phyloP scores from a whole-genome alignment of 495 filamentous ascomycete species.

The Stereocaulon alpinum region DNA sequence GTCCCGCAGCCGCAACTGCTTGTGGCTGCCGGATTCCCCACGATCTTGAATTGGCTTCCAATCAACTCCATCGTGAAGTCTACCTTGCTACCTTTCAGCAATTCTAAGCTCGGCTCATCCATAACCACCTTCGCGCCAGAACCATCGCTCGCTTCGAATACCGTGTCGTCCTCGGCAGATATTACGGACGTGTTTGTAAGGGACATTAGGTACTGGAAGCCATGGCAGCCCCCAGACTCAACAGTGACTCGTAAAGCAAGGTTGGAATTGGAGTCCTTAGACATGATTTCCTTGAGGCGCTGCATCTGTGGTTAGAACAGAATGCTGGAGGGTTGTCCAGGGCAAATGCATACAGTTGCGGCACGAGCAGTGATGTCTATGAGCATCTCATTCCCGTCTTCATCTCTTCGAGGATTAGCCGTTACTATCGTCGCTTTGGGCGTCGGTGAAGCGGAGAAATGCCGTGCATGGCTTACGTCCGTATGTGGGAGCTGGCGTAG shows the following conservation, averaged over 20 bases:
- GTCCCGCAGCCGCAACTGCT: conserved; percentile 97
- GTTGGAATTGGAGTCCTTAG: conserved; percentile 65
- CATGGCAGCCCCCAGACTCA: conserved; percentile 88
- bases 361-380: conserved; percentile 75
- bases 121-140: conserved; percentile 71
- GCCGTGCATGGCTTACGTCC: background rate
- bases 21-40: conserved; percentile 78
- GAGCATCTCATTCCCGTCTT: conserved; percentile 71
- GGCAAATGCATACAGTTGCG: conserved; percentile 49
- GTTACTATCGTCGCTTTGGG: conserved; percentile 31
- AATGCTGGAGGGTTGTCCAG: conserved; percentile 7
- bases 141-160: conserved; percentile 34
- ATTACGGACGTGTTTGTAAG: conserved; percentile 51
- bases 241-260: conserved; percentile 84
- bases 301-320: conserved; percentile 26
- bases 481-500: background rate
- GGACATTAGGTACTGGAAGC: conserved; percentile 94
- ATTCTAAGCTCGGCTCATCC: conserved; percentile 75
- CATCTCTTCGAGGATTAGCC: conserved; percentile 57
- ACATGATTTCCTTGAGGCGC: conserved; percentile 57
- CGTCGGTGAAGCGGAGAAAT: conserved; percentile 13
- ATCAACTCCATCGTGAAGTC: conserved; percentile 97
- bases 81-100: conserved; percentile 84
- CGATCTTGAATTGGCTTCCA: conserved; percentile 94
- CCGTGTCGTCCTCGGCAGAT: conserved; percentile 65